Base-by-base conservation (phyloP, 75 land plant genomes). In the Larix kaempferi region DNA sequence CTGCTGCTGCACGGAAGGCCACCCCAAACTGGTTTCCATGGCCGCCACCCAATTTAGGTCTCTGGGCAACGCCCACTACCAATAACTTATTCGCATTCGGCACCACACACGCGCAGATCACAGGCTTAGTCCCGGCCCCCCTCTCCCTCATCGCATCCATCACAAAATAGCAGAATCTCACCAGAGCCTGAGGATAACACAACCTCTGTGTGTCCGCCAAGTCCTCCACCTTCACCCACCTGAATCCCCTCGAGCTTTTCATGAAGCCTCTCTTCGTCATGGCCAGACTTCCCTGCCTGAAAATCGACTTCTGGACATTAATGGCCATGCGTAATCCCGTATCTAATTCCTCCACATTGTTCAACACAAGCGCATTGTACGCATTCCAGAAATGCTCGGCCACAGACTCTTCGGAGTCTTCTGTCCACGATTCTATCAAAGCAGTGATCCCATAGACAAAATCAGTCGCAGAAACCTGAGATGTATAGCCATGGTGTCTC, bases 391-490 rank as follows among this genome's bases (percentile, higher is more conserved):
- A 92, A 76, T 89, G 88, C 41, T 89, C 85, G 5, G 86, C 87
- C 58, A 82, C 69, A 37, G 84, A 84, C n/a, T 88, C 86, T 22
- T 87, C 84, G 4, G 78, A 73, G 58, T 56, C 35, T 39, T 85
- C 76, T 21, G 75, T 77, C 72, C 75, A 88, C 16, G 96, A 85
- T 62, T 96, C 97, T 2, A 96, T 84, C 87, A 96, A 77, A 13
- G 99, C 94, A 55, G 97, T 96, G 72, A 88, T 88, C 2, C 97
- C 99, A 79, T 91, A 94, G 0, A 92, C 99, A 66, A 94, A 93
- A 88, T 96, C 99, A 29, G 97, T 97, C 4, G 97, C 99, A 17
- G 91, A 96, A 2, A 96, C 88, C 76, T 85, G 86, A 71, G 92
- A 86, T 39, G 82, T 80, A 39, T 94, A 94, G 5, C 97, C 97